Evolutionary conservation across 2,329 filamentous ascomycete genomes (phyloP).

Genomic region (Pseudonectria foliicola): DNA sequence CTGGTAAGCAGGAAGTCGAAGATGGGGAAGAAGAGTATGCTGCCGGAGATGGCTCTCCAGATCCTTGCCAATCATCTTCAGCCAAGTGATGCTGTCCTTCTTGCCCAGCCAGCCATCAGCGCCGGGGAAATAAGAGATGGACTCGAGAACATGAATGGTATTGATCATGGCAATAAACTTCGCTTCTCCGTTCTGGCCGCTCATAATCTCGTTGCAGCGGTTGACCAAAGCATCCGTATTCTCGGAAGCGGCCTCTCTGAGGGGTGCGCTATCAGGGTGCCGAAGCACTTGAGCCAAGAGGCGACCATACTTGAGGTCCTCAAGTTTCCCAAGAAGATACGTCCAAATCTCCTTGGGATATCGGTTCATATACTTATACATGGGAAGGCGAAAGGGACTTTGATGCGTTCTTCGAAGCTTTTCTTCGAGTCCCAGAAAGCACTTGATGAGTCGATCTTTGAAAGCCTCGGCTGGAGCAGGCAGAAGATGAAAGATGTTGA

Average conservation of each 20-base stretch:
- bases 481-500: constrained; percentile 96
- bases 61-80: constrained; percentile 64
- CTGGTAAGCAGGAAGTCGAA: constrained; percentile 83
- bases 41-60: constrained; percentile 66
- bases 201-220: constrained; percentile 55
- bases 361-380: constrained; percentile 89
- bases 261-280: constrained; percentile 63
- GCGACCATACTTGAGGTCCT: constrained; percentile 80
- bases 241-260: constrained; percentile 67
- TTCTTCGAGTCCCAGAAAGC: constrained; percentile 81
- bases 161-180: constrained; percentile 69
- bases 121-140: constrained; percentile 61
- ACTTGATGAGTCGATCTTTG: constrained; percentile 82
- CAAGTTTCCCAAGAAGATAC: constrained; percentile 70
- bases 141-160: constrained; percentile 76
- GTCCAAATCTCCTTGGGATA: constrained; percentile 85
- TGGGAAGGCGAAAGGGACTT: constrained; percentile 83
- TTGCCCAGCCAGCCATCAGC: constrained; percentile 66
- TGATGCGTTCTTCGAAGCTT: constrained; percentile 79
- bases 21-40: constrained; percentile 60
- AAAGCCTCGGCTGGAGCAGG: constrained; percentile 85
- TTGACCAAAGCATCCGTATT: constrained; percentile 67
- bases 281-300: constrained; percentile 83
- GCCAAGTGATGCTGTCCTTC: constrained; percentile 52
- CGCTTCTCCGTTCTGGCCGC: constrained; percentile 60